Evolutionary conservation across 805 yeast genomes (phyloP).

Genomic region (Yarrowia hollandica): DNA sequence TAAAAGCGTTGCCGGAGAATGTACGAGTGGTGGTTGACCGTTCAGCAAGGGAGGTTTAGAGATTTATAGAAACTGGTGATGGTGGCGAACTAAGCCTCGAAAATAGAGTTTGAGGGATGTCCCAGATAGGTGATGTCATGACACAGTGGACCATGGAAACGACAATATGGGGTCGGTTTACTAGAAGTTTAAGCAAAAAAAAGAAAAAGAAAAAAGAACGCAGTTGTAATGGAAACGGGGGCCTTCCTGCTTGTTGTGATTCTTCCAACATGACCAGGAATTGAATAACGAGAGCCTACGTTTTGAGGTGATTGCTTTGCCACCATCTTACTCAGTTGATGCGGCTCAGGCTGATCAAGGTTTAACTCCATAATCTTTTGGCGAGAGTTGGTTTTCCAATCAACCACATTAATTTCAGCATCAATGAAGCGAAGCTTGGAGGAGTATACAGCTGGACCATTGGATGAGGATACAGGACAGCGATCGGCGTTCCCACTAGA

Average conservation of each 20-base stretch:
- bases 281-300: too few species aligned
- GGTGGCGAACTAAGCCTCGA: conserved; percentile 13
- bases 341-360: conserved; percentile 11
- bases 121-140: not conserved
- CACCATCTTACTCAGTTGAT: too few species aligned
- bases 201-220: too few species aligned
- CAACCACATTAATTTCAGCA: not conserved
- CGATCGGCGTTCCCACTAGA: conserved; percentile 40
- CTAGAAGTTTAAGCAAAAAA: too few species aligned
- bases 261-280: too few species aligned
- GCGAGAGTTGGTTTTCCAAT: not conserved
- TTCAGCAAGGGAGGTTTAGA: not conserved
- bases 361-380: not conserved
- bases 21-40: too few species aligned
- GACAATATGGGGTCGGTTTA: too few species aligned
- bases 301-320: too few species aligned
- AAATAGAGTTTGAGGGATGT: not conserved
- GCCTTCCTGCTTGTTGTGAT: too few species aligned
- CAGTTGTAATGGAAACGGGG: too few species aligned
- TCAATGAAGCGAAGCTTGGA: conserved; percentile 21
- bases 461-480: conserved; percentile 38
- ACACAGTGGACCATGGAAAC: too few species aligned
- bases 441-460: conserved; percentile 34
- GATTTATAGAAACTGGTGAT: not conserved
- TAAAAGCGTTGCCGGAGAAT: too few species aligned